Evolutionary conservation across 2,329 filamentous ascomycete species (phyloP), one percentile per base, ranked within the genome.

Genomic region (Phialocephala subalpina): DNA sequence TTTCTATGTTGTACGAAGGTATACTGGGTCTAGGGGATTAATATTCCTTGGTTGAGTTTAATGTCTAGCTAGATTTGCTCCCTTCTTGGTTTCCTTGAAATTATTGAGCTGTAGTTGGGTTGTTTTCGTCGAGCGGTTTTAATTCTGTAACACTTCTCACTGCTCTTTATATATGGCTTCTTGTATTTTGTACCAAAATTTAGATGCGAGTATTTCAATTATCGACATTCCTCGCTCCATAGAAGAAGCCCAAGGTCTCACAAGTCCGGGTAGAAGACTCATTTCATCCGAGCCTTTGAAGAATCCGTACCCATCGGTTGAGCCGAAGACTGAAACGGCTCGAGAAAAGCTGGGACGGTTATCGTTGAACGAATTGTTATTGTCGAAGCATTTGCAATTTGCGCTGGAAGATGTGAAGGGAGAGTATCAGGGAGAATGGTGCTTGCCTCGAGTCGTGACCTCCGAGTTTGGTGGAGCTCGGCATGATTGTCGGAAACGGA

Each of bases 151-250:
- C n/a, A 18, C 33, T 2, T 62, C 38, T 47, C 38, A 27, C 29
- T 53, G n/a, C 1, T 36, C 7, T 27, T 25, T 60, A 45, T 33
- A 33, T 45, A 67, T 68, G 66, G 67, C 58, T 25, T 67, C 69
- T 33, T 68, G 77, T 25, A 82, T 90, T 25, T 76, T 91, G 47
- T 90, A 85, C 77, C 81, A 85, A 69, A 87, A 83, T 69, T 72
- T 77, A 1, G 78, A 81, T 56, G 74, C 78, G 58, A 81, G 84
- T 55, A 77, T 90, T 61, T 80, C 87, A 25, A 76, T 93, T 29
- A 77, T 94, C 60, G 92, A 94, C 73, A 86, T 93, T 55, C 91
- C 92, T 27, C 80, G 82, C 20, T 92, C 92, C 1, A 85, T 94
- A 45, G 88, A 91, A 70, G 82, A 87, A 66, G 87, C 86, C 20